These are phyloP conservation scores for Canavalia gladiata DNA, from an alignment of 306 rosid genomes.

Conservation along the genomic window DNA sequence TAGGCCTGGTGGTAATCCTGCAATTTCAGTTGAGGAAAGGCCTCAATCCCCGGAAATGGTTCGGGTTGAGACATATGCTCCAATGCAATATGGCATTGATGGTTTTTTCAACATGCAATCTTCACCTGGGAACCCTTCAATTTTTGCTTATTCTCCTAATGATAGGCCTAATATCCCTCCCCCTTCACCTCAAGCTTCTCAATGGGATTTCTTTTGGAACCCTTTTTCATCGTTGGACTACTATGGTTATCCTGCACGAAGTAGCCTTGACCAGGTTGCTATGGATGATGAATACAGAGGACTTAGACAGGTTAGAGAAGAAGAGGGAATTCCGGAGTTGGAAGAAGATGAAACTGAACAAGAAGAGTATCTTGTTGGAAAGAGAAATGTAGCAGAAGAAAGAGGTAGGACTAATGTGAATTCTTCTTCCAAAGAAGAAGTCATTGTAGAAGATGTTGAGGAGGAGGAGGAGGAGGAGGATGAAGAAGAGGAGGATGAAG, in stretches of 20 bases:
- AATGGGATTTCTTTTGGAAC: constrained; percentile 92
- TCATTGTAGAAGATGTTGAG: constrained; percentile 69
- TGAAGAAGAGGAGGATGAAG: constrained; percentile 65
- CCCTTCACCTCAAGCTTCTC: constrained; percentile 74
- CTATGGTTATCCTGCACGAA: constrained; percentile 66
- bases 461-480: constrained; percentile 82
- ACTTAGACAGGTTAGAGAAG: constrained; percentile 84
- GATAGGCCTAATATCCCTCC: constrained; percentile 68
- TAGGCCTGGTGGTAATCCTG: constrained; percentile 76
- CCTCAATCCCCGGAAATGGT: constrained; percentile 70
- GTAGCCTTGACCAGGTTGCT: constrained; percentile 58
- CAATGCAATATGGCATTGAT: constrained; percentile 65
- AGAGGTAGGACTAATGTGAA: constrained; percentile 52
- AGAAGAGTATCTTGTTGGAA: constrained; percentile 54
- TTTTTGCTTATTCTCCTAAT: constrained; percentile 69
- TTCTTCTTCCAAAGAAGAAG: constrained; percentile 62
- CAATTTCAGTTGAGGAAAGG: constrained; percentile 79
- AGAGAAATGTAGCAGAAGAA: constrained; percentile 57
- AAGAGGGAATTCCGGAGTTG: constrained; percentile 84
- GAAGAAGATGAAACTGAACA: constrained; percentile 81
- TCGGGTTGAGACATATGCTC: constrained; percentile 69
- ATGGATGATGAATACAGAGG: constrained; percentile 76
- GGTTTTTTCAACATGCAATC: constrained; percentile 68
- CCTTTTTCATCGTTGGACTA: constrained; percentile 83
- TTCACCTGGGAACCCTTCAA: constrained; percentile 62